phyloP scores from a whole-genome alignment of 257 asterid species.

The Nyctanthes arbortristis region DNA sequence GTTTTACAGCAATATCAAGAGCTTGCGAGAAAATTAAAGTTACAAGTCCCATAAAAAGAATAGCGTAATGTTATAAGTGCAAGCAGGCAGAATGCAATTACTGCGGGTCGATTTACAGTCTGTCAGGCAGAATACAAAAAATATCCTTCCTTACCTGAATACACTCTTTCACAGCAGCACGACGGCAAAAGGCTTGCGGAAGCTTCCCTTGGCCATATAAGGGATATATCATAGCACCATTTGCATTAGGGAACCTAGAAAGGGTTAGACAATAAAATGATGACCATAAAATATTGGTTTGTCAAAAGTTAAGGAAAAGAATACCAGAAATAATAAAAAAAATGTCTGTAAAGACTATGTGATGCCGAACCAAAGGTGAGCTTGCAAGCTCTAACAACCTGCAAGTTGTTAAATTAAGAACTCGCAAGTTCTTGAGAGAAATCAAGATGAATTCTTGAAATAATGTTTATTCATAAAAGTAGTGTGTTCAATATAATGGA shows the following conservation, averaged over 20 bases:
- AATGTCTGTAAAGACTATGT: too few relatives aligned
- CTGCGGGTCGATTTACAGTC: background rate
- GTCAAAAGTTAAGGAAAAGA: background rate
- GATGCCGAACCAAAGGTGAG: too few relatives aligned
- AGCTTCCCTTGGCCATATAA: conserved; percentile 93
- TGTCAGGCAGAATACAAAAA: conserved; percentile 21
- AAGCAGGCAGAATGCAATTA: conserved; percentile 17
- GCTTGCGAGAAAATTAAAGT: background rate
- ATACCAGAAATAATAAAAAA: background rate
- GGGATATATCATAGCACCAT: conserved; percentile 92
- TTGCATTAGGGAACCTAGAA: conserved; percentile 82
- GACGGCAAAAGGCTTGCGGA: conserved; percentile 95
- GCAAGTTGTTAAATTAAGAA: too few relatives aligned
- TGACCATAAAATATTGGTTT: background rate
- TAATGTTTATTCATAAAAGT: too few relatives aligned
- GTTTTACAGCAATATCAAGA: background rate
- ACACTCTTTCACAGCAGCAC: conserved; percentile 99
- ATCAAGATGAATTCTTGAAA: too few relatives aligned
- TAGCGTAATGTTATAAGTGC: conserved; percentile 6
- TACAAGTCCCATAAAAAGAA: background rate
- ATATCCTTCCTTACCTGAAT: conserved; percentile 55
- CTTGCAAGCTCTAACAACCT: too few relatives aligned
- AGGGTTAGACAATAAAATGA: conserved; percentile 9
- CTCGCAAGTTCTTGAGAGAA: too few relatives aligned
- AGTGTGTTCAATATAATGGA: too few relatives aligned